Evolutionary conservation across 1,139 yeast genomes (phyloP), one percentile per base, ranked within the genome.

Genomic region (Kazachstania sp.): DNA sequence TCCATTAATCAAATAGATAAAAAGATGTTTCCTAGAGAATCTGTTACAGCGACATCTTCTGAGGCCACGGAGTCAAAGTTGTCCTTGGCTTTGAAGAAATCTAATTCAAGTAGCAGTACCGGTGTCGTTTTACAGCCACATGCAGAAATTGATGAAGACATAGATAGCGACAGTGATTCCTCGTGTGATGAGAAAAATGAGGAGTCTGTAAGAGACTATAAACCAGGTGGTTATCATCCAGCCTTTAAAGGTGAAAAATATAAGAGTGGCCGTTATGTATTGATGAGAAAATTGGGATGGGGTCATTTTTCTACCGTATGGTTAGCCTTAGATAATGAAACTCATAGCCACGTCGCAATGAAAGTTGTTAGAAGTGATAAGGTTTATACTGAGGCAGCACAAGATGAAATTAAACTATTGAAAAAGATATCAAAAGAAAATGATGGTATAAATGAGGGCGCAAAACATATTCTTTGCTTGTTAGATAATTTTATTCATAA

Each of bases 231-330:
- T 0, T 84, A 84, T 62, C 92, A 83, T 60, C 88, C 94, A 0
- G 84, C 87, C 5, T 79, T 61, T 57, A 76, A 81, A 48, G 90
- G 92, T 4, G 94, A 84, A 60, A 67, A 68, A 16, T 83, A 81
- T 61, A 81, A 82, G 53, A 69, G 74, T 35, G 71, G 73, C 9
- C 68, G 74, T 48, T 84, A 84, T 60, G 70, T 78, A 0, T 68
- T 84, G 34, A 79, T 82, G 34, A 70, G 92, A 47, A 84, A 84
- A 59, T 67, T 84, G 12, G 92, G 92, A 1, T 82, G 90, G 88
- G 92, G 92, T 23, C 88, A 83, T 61, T 83, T 83, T 57, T 80
- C 86, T 35, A 83, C 90, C 0, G 92, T 83, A 23, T 83, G 90
- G 92, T 67, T 83, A 30, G 87, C 87, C 3, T 74, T 71, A 54